Conservation (phyloP, 2,329 filamentous ascomycete species). For the Dactylellina haptotyla region DNA sequence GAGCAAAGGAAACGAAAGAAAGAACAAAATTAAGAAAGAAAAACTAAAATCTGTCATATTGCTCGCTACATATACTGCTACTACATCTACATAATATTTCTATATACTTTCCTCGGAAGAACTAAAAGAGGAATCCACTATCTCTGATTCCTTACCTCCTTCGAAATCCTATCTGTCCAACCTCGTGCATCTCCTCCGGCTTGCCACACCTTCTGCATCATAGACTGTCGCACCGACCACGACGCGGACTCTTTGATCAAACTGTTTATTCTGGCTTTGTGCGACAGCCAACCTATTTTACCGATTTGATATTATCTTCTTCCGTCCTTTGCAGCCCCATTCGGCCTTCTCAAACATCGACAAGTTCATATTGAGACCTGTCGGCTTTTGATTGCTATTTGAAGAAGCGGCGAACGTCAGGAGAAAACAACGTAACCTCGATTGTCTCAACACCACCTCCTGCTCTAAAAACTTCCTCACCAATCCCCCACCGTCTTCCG, state of each 20-base stretch:
- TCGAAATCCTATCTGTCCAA: conserved; percentile 33
- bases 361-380: conserved; percentile 24
- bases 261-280: conserved; percentile 51
- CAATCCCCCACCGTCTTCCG: conserved; percentile 5
- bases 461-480: not conserved
- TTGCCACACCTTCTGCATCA: conserved; percentile 49
- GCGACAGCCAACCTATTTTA: conserved; percentile 32
- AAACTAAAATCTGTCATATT: conserved; percentile 16
- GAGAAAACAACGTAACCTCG: conserved; percentile 37
- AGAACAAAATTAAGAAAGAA: conserved; percentile 11
- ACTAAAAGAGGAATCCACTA: not conserved
- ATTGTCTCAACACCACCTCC: conserved; percentile 27
- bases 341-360: conserved; percentile 19
- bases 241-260: conserved; percentile 48
- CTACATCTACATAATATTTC: not conserved
- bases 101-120: conserved; percentile 10
- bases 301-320: conserved; percentile 23
- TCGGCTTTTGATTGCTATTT: conserved; percentile 28
- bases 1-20: no score
- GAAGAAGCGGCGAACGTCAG: conserved; percentile 27
- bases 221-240: conserved; percentile 41
- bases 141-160: not conserved
- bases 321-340: conserved; percentile 31
- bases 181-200: conserved; percentile 37
- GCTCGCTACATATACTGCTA: not conserved